phyloP scores from a whole-genome alignment of 2,329 filamentous ascomycete genomes.

The Fusarium sp. region DNA sequence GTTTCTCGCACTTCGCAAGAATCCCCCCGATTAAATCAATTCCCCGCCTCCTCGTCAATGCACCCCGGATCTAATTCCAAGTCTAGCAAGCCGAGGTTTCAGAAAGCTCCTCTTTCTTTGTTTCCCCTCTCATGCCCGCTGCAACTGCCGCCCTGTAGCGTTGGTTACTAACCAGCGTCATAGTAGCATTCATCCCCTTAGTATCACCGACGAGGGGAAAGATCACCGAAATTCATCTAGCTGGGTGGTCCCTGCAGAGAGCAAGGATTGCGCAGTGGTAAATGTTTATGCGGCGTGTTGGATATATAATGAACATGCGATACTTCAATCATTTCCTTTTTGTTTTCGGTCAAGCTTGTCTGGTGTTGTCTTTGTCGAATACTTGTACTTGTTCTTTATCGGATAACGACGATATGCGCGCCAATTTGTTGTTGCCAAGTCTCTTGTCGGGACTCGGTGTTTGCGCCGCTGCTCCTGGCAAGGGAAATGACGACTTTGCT shows the following conservation, averaged over 20 bases:
- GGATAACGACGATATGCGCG: conserved; percentile 11
- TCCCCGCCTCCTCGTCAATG: conserved; percentile 2
- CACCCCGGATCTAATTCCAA: conserved; percentile 25
- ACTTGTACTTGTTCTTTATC: conserved; percentile 2
- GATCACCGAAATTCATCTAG: conserved; percentile 12
- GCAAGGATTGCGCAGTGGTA: not conserved
- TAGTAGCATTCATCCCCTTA: not conserved
- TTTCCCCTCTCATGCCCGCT: not conserved
- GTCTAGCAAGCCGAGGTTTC: conserved; percentile 32
- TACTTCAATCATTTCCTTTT: not conserved
- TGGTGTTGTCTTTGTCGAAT: not conserved
- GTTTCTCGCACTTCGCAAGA: not conserved
- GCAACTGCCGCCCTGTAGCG: conserved; percentile 21
- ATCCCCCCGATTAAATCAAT: not conserved
- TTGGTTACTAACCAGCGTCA: not conserved
- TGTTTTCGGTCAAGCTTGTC: not conserved
- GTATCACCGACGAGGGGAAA: not conserved
- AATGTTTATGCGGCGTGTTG: conserved; percentile 15
- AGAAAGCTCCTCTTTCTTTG: not conserved
- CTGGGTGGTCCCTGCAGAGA: not conserved
- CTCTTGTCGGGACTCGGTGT: conserved; percentile 21
- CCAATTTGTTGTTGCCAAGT: conserved; percentile 12
- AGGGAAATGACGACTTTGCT: conserved; percentile 17
- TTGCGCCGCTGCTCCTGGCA: conserved; percentile 6
- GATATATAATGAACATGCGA: conserved; percentile 21